Conservation (phyloP, 1,284 basidiomycete genomes). For the Sporisorium exsertum region DNA sequence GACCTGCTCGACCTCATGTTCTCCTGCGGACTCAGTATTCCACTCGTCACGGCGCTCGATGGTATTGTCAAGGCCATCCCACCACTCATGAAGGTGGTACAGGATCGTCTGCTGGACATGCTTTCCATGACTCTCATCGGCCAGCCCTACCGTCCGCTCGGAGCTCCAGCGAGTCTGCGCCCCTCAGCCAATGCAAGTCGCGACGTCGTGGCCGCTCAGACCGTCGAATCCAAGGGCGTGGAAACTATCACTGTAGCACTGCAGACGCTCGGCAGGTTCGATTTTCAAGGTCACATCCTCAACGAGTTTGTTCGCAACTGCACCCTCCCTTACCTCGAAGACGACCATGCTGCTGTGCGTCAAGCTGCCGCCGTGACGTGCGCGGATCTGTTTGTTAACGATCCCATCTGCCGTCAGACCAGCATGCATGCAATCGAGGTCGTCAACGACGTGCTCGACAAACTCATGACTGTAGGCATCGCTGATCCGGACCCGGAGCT, state of each 20-base stretch:
- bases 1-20: conserved; percentile 98
- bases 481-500: conserved; percentile 79
- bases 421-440: conserved; percentile 97
- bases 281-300: conserved; percentile 86
- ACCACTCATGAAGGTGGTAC: conserved; percentile 89
- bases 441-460: conserved; percentile 97
- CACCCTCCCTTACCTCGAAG: conserved; percentile 92
- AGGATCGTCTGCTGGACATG: conserved; percentile 75
- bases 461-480: conserved; percentile 94
- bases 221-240: conserved; percentile 73
- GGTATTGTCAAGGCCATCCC: conserved; percentile 90
- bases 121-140: conserved; percentile 64
- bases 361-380: conserved; percentile 92
- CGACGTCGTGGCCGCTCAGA: conserved; percentile 48
- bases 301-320: conserved; percentile 96
- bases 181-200: conserved; percentile 45
- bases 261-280: conserved; percentile 88
- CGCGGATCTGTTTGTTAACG: conserved; percentile 86
- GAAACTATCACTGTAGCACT: conserved; percentile 88
- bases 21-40: conserved; percentile 90
- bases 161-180: conserved; percentile 46
- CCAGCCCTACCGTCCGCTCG: conserved; percentile 65
- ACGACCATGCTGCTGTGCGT: conserved; percentile 89
- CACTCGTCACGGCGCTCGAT: conserved; percentile 85
- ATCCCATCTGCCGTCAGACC: conserved; percentile 95